Evolutionary conservation across 306 rosid species (phyloP).

Genomic region (Acmispon strigosus): DNA sequence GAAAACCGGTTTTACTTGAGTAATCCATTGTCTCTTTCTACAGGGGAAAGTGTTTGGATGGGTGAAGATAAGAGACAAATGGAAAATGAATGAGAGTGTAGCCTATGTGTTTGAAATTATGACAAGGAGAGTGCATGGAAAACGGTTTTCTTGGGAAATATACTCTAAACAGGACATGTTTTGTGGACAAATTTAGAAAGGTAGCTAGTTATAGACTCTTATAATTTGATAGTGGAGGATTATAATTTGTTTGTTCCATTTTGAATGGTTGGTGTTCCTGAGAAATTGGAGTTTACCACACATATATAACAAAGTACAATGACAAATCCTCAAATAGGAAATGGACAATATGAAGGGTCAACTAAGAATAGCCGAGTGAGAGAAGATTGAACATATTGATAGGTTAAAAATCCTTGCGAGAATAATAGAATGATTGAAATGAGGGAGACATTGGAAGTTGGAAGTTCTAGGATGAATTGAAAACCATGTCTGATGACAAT

Average conservation of each 20-base stretch:
- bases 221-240: neutral
- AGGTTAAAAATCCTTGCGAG: neutral
- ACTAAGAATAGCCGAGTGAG: neutral
- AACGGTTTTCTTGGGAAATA: neutral
- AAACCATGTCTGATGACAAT: neutral
- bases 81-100: too few species aligned
- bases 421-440: neutral
- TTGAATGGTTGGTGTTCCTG: neutral
- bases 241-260: neutral
- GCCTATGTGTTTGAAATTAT: neutral
- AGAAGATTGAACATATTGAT: neutral
- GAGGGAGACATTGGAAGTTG: too few species aligned
- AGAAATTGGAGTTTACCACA: slow-evolving; percentile 1
- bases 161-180: neutral
- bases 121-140: neutral
- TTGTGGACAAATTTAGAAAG: neutral
- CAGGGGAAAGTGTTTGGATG: neutral
- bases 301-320: neutral
- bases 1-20: neutral
- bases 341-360: neutral
- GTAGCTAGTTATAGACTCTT: neutral
- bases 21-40: slow-evolving; percentile 17
- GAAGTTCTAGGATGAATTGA: neutral
- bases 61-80: slow-evolving; percentile 20
- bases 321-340: neutral